Evolutionary conservation across 1,284 basidiomycete species (phyloP), one percentile per base, ranked within the genome.

Genomic region (Rhodotorula sp.): DNA sequence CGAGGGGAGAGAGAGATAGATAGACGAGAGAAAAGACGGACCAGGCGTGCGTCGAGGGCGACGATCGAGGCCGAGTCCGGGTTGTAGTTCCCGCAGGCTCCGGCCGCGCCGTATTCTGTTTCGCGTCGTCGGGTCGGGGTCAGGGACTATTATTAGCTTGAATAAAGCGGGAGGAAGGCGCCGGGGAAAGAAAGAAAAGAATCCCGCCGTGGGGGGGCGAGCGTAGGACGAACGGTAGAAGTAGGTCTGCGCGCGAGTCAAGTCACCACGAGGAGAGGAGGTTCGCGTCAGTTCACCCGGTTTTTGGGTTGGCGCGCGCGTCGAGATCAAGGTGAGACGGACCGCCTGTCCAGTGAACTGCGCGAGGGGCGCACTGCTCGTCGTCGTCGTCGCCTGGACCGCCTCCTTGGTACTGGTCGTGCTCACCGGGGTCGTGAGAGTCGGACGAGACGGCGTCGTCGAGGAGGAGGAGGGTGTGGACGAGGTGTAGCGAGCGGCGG

Each of bases 1-100:
- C 59, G 61, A 20, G 58, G 57, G 31, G 75, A 77, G 73, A 75
- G 76, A 74, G 75, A 16, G 47, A 50, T 4, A 22, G 16, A 50
- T 8, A 40, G 37, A 48, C 9, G 76, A 76, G 64, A 68, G 76
- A 71, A 79, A 63, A 34, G 54, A 62, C 60, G 58, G 55, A 65
- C 62, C 62, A 64, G 57, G 30, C 68, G 58, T 66, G 75, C 83
- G 40, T 70, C 61, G 48, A 89, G 84, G 60, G 91, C 92, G 77
- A 86, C 87, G 77, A 94, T 84, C 62, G 84, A 74, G 77, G 85
- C 89, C 30, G n/a, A 75, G 81, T 94, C 92, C 1, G 77, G 70
- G 83, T 92, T 84, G 40, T 84, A 81, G 44, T 76, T 78, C 59
- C 92, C 91, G 79, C 91, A 94, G 13, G 90, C 89, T 22, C 63